Percentiles rank a stretch among this genome's conserved stretches.
Evolutionary conservation across 805 yeast genomes (phyloP).

Genomic region (Komagataella populi): DNA sequence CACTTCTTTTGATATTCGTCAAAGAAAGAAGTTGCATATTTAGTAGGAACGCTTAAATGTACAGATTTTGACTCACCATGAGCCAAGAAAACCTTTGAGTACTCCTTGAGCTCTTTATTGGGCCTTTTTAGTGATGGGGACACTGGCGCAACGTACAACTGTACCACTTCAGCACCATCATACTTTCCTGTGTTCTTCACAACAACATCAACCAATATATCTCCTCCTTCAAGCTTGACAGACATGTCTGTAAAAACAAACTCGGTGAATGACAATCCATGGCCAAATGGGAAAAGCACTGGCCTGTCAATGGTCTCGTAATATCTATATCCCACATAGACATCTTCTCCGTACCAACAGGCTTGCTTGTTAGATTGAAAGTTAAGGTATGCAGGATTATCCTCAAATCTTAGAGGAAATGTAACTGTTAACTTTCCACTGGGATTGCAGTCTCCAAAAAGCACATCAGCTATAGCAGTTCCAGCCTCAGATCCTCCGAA

Average conservation of each 20-base stretch:
- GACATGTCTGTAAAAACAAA: slow-evolving; percentile 18
- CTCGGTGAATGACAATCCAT: slow-evolving; percentile 27
- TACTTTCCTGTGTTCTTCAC: slow-evolving; percentile 31
- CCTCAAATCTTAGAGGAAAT: slow-evolving; percentile 19
- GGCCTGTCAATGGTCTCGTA: slow-evolving; percentile 22
- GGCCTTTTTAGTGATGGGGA: slow-evolving; percentile 32
- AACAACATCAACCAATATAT: slow-evolving; percentile 15
- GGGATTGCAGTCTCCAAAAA: slow-evolving; percentile 29
- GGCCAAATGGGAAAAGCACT: slow-evolving; percentile 29
- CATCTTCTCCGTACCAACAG: slow-evolving; percentile 30
- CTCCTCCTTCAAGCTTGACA: slow-evolving; percentile 11
- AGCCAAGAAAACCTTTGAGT: slow-evolving; percentile 30
- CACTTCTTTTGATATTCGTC: slow-evolving; percentile 34
- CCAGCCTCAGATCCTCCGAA: slow-evolving; percentile 28
- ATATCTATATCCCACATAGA: slow-evolving; percentile 28
- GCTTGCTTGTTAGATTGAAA: slow-evolving; percentile 22
- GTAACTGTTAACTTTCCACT: slow-evolving; percentile 28
- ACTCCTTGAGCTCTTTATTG: slow-evolving; percentile 46
- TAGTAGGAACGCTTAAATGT: slow-evolving; percentile 22
- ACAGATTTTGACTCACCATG: slow-evolving; percentile 30
- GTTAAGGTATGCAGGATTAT: slow-evolving; percentile 22
- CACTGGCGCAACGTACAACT: slow-evolving; percentile 28
- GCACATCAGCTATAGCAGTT: slow-evolving; percentile 26
- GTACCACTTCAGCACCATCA: slow-evolving; percentile 40
- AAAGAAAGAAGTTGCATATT: slow-evolving; percentile 41